phyloP scores from a whole-genome alignment of 192 early-diverging fungal genomes.

The Backusella liffmaniae region DNA sequence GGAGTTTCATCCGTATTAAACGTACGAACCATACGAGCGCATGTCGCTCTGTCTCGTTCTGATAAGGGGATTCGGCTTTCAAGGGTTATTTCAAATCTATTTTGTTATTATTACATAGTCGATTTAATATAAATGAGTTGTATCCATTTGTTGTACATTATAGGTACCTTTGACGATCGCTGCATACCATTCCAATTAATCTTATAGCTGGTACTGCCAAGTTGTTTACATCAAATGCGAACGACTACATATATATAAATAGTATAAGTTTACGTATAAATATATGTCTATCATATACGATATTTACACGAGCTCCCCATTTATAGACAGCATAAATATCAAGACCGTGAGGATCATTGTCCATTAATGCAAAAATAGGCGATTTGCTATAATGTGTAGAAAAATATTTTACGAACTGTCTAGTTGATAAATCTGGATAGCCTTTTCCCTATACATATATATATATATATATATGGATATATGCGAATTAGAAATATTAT shows the following conservation, averaged over 20 bases:
- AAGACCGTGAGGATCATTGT: slow-evolving; percentile 35
- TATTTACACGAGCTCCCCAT: slow-evolving; percentile 27
- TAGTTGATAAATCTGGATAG: slow-evolving; percentile 29
- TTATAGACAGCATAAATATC: slow-evolving; percentile 35
- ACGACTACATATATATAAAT: background rate
- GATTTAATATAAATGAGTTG: background rate
- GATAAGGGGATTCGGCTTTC: slow-evolving; percentile 8
- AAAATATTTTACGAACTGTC: slow-evolving; percentile 25
- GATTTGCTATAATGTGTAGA: slow-evolving; percentile 11
- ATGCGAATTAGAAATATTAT: background rate
- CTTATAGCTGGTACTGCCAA: slow-evolving; percentile 22
- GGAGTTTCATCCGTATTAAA: background rate
- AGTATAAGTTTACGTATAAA: background rate
- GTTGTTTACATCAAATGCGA: slow-evolving; percentile 15
- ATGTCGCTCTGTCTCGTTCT: slow-evolving; percentile 21
- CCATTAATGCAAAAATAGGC: slow-evolving; percentile 27
- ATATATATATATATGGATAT: background rate
- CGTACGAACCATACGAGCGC: slow-evolving; percentile 1
- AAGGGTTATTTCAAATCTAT: slow-evolving; percentile 13
- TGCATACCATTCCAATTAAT: slow-evolving; percentile 17
- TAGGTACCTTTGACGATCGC: slow-evolving; percentile 19
- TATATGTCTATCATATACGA: background rate
- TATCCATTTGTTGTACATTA: too few species aligned
- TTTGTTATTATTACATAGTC: background rate
- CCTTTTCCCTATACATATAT: slow-evolving; percentile 23